A percentile compares a stretch with the other conserved stretches of the same genome.
Evolutionary conservation across 805 yeast genomes (phyloP).

Genomic region (Saturnispora sekii): DNA sequence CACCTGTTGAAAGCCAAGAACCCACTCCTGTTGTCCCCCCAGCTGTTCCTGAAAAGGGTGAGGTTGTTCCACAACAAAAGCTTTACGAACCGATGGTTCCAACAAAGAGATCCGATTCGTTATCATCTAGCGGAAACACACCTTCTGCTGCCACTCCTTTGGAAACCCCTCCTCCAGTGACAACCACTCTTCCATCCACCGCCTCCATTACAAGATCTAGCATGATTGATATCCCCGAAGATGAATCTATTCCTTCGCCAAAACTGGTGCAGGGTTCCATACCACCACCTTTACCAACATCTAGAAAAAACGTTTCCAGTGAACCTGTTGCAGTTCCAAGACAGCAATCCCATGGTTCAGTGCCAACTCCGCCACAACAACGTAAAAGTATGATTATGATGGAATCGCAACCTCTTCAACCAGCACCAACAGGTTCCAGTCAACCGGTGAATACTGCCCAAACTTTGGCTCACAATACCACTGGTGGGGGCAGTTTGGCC

Average conservation of each 20-base stretch:
- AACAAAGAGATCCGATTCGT: conserved; percentile 22
- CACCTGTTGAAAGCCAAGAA: neutral
- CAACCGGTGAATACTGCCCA: conserved; percentile 38
- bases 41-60: conserved; percentile 1
- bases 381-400: conserved; percentile 18
- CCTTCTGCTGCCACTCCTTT: neutral
- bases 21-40: conserved; percentile 4
- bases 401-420: conserved; percentile 9
- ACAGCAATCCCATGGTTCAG: conserved; percentile 22
- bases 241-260: conserved; percentile 11
- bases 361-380: conserved; percentile 27
- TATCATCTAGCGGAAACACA: conserved; percentile 10
- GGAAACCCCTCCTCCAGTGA: conserved; percentile 5
- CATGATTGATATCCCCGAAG: conserved; percentile 5
- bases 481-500: conserved; percentile 26
- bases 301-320: conserved; percentile 23
- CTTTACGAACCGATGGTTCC: conserved; percentile 22
- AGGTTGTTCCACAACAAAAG: neutral
- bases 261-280: neutral
- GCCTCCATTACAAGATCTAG: conserved; percentile 4
- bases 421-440: conserved; percentile 15
- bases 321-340: conserved; percentile 8
- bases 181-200: conserved; percentile 1
- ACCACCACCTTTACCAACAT: conserved; percentile 28
- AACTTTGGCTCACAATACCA: conserved; percentile 26